Percentiles rank a stretch among this genome's conserved stretches.
These are phyloP conservation scores for Colletotrichum higginsianum DNA, from an alignment of 2,329 filamentous ascomycete genomes.

Conservation along the genomic window DNA sequence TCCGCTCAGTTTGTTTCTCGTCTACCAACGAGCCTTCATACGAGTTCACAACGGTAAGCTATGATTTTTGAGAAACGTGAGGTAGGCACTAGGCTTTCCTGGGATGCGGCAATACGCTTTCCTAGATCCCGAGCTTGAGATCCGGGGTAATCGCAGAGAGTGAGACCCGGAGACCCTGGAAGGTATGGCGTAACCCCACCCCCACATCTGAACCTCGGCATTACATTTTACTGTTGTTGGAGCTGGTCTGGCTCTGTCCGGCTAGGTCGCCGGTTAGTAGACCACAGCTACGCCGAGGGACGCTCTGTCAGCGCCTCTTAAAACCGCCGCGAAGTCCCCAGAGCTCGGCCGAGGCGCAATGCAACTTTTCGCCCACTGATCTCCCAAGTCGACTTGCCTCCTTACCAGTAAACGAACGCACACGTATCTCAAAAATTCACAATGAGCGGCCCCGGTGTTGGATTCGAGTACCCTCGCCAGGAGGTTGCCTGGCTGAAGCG, in stretches of 20 bases:
- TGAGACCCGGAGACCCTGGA: no score
- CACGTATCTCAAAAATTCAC: neutral
- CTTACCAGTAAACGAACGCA: neutral
- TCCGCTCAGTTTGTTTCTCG: neutral
- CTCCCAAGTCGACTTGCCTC: neutral
- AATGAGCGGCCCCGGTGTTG: constrained; percentile 67
- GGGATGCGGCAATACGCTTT: neutral
- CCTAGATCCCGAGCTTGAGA: constrained; percentile 35
- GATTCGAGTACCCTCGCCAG: constrained; percentile 83
- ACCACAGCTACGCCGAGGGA: constrained; percentile 38
- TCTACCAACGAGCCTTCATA: neutral
- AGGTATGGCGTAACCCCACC: constrained; percentile 32
- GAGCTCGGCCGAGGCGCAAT: constrained; percentile 36
- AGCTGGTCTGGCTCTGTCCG: constrained; percentile 20
- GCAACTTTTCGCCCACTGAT: constrained; percentile 18
- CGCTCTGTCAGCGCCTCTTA: constrained; percentile 28
- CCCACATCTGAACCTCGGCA: constrained; percentile 44
- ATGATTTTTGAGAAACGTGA: constrained; percentile 18
- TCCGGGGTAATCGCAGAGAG: constrained; percentile 26
- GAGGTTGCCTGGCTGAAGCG: constrained; percentile 90
- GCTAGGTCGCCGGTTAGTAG: constrained; percentile 29
- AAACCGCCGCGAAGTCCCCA: constrained; percentile 35
- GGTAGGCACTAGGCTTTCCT: neutral
- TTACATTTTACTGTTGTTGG: constrained; percentile 35
- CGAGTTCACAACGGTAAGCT: neutral